Evolutionary conservation across 2,329 filamentous ascomycete species (phyloP).

Genomic region (Juglanconis juglandina): DNA sequence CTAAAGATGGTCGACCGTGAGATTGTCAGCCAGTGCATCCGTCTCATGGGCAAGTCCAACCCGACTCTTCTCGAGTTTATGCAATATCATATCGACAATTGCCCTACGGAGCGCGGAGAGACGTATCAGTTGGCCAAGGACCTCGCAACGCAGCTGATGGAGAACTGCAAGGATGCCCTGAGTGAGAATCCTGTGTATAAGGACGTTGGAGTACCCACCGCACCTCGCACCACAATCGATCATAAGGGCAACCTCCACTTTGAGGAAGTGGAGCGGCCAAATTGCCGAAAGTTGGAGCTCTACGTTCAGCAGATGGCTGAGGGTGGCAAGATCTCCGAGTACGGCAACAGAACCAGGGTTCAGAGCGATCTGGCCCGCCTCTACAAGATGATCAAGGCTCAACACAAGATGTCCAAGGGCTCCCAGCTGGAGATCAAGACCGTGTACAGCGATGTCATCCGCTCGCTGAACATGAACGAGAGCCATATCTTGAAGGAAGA

Average conservation of each 20-base stretch:
- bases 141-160: conserved; percentile 86
- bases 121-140: conserved; percentile 98
- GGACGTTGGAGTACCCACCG: conserved; percentile 89
- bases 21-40: conserved; percentile 97
- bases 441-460: conserved; percentile 89
- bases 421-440: conserved; percentile 96
- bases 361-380: conserved; percentile 92
- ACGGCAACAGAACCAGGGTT: conserved; percentile 96
- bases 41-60: conserved; percentile 99
- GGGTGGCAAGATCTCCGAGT: conserved; percentile 96
- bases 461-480: conserved; percentile 95
- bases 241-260: conserved; percentile 90
- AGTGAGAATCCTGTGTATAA: conserved; percentile 85
- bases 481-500: conserved; percentile 90
- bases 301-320: conserved; percentile 99
- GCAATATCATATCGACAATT: conserved; percentile 99
- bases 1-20: conserved; percentile 91
- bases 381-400: conserved; percentile 97
- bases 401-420: conserved; percentile 95
- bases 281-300: conserved; percentile 94
- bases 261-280: conserved; percentile 78
- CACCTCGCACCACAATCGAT: conserved; percentile 88
- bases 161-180: conserved; percentile 94
- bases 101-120: conserved; percentile 91
- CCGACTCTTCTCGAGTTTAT: conserved; percentile 95